phyloP scores from a whole-genome alignment of 2,329 filamentous ascomycete species.

The Thielaviopsis ethacetica region DNA sequence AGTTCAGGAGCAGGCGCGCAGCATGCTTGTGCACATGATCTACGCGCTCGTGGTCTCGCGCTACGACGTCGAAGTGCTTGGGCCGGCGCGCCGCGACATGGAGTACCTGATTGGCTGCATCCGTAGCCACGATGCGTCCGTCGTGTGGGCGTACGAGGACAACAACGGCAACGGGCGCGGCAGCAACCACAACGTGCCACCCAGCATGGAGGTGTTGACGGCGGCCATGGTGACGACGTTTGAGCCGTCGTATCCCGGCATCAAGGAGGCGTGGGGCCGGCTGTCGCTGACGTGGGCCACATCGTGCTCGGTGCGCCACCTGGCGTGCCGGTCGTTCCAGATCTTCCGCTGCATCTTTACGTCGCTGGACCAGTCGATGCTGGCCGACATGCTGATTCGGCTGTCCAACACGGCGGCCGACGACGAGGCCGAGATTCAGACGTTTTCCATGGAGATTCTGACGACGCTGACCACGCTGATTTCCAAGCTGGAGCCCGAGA shows the following conservation, averaged over 20 bases:
- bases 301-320: slow-evolving; percentile 83
- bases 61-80: slow-evolving; percentile 53
- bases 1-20: slow-evolving; percentile 88
- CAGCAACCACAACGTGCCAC: slow-evolving; percentile 55
- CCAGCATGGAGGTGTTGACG: slow-evolving; percentile 74
- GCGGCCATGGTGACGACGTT: slow-evolving; percentile 74
- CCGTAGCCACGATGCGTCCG: slow-evolving; percentile 63
- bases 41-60: slow-evolving; percentile 78
- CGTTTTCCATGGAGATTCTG: slow-evolving; percentile 94
- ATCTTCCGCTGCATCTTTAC: slow-evolving; percentile 90
- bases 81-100: slow-evolving; percentile 51
- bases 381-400: slow-evolving; percentile 89
- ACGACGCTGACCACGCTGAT: slow-evolving; percentile 90
- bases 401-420: slow-evolving; percentile 95
- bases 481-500: slow-evolving; percentile 59
- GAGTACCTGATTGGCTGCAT: slow-evolving; percentile 81
- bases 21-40: slow-evolving; percentile 95
- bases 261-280: slow-evolving; percentile 83
- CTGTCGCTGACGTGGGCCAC: slow-evolving; percentile 90
- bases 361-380: slow-evolving; percentile 79
- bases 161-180: slow-evolving; percentile 64
- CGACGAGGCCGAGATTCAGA: slow-evolving; percentile 84
- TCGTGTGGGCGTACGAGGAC: slow-evolving; percentile 91
- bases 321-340: slow-evolving; percentile 94
- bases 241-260: slow-evolving; percentile 63